Percentiles rank a stretch among this genome's conserved stretches.
Evolutionary conservation across 345 rosid genomes (phyloP).

Genomic region (Euphorbia pulcherrima): DNA sequence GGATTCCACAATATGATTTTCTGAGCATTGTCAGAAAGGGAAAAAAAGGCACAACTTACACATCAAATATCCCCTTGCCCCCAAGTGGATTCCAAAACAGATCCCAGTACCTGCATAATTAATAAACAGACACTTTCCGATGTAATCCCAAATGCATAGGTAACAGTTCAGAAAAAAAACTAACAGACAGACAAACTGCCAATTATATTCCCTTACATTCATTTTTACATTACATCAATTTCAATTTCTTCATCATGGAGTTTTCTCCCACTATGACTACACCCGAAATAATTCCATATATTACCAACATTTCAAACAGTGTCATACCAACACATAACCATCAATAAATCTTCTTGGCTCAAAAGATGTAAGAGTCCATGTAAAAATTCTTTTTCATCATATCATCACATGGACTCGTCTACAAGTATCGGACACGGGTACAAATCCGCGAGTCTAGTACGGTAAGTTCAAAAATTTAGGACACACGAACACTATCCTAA

Average conservation of each 20-base stretch:
- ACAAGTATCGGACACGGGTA: too few species aligned
- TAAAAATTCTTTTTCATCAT: too few species aligned
- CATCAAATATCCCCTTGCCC: constrained; percentile 32
- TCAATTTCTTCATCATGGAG: too few species aligned
- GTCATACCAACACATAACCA: background rate
- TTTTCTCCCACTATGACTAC: too few species aligned
- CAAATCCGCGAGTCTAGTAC: too few species aligned
- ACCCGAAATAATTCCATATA: constrained; percentile 3
- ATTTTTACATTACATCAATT: too few species aligned
- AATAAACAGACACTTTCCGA: constrained; percentile 8
- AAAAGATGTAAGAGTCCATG: background rate
- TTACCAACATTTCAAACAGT: background rate
- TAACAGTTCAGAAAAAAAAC: background rate
- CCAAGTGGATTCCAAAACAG: constrained; percentile 27
- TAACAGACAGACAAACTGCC: background rate
- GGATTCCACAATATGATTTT: constrained; percentile 1
- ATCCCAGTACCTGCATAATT: constrained; percentile 26
- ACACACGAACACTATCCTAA: too few species aligned
- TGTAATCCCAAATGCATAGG: background rate
- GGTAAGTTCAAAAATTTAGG: too few species aligned
- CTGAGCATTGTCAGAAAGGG: background rate
- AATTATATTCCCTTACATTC: background rate
- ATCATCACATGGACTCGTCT: too few species aligned
- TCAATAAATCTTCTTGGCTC: constrained; percentile 1
- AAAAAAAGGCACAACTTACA: constrained; percentile 14